A percentile compares a stretch with the other conserved stretches of the same genome.
These are phyloP conservation scores for Ophiocordyceps camponoti-leonardi DNA, from an alignment of 2,329 filamentous ascomycete species.

Conservation along the genomic window DNA sequence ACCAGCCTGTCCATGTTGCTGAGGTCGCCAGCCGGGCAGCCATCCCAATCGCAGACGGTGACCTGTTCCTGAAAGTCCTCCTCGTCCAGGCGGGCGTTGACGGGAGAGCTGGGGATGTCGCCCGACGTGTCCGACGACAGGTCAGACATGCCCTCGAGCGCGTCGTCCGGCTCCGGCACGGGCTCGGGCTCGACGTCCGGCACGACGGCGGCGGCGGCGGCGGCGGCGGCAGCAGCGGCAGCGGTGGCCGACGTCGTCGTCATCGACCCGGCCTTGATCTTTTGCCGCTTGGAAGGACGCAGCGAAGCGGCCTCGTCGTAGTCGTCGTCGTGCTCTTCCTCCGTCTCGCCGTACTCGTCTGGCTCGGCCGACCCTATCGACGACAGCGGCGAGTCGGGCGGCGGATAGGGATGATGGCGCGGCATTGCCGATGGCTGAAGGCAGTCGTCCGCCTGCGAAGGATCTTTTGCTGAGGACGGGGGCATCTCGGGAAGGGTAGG, in stretches of 20 bases:
- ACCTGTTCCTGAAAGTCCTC: constrained; percentile 65
- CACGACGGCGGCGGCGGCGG: constrained; percentile 19
- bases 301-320: constrained; percentile 20
- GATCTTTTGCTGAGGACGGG: not conserved
- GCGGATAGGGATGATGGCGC: constrained; percentile 11
- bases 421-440: not conserved
- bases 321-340: constrained; percentile 11
- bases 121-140: constrained; percentile 85
- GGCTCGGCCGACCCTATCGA: constrained; percentile 27
- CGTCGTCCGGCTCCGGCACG: constrained; percentile 31
- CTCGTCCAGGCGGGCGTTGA: constrained; percentile 51
- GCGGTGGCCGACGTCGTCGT: constrained; percentile 24
- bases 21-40: constrained; percentile 52
- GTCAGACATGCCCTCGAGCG: constrained; percentile 44
- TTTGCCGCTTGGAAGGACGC: constrained; percentile 29
- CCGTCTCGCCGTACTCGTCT: constrained; percentile 24
- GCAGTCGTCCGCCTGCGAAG: not conserved
- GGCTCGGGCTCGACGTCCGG: constrained; percentile 25
- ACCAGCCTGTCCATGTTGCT: constrained; percentile 70
- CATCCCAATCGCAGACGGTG: constrained; percentile 62
- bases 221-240: constrained; percentile 18
- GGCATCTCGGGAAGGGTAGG: not conserved
- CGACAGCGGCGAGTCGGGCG: constrained; percentile 28
- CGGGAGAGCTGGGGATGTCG: constrained; percentile 58
- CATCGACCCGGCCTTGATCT: constrained; percentile 25